Conservation (phyloP, 2,329 filamentous ascomycete genomes). For the Fusarium sp. region DNA sequence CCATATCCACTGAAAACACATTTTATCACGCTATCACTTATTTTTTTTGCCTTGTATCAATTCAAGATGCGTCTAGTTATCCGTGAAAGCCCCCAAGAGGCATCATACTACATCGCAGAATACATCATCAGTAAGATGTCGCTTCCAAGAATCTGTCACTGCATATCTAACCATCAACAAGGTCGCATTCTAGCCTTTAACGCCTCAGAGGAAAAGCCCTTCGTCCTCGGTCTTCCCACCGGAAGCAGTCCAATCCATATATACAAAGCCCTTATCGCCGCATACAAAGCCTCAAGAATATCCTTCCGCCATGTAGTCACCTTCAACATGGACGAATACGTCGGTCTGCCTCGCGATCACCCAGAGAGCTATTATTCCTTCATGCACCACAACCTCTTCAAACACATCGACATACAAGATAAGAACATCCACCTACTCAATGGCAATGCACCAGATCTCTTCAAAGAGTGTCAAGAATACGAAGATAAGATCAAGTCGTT, state of each 20-base stretch:
- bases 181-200: not conserved
- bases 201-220: slow-evolving; percentile 4
- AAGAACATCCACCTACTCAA: slow-evolving; percentile 5
- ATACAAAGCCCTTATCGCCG: slow-evolving; percentile 1
- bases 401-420: slow-evolving; percentile 7
- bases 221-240: slow-evolving; percentile 6
- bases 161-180: not conserved
- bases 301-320: slow-evolving; percentile 15
- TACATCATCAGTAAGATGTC: slow-evolving; percentile 15
- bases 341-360: slow-evolving; percentile 4
- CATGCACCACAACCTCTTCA: slow-evolving; percentile 9
- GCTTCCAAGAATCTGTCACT: accelerated
- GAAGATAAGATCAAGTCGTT: slow-evolving; percentile 12
- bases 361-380: slow-evolving; percentile 10
- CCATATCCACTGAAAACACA: not conserved
- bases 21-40: not conserved
- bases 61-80: slow-evolving; percentile 16
- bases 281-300: slow-evolving; percentile 4
- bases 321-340: slow-evolving; percentile 21
- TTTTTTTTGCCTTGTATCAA: not conserved
- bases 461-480: not conserved
- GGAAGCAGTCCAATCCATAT: slow-evolving; percentile 12
- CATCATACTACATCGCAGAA: slow-evolving; percentile 14
- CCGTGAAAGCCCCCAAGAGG: slow-evolving; percentile 7
- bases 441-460: not conserved